These are phyloP conservation scores for Nissolia schottii DNA, from an alignment of 306 rosid species.

Conservation along the genomic window DNA sequence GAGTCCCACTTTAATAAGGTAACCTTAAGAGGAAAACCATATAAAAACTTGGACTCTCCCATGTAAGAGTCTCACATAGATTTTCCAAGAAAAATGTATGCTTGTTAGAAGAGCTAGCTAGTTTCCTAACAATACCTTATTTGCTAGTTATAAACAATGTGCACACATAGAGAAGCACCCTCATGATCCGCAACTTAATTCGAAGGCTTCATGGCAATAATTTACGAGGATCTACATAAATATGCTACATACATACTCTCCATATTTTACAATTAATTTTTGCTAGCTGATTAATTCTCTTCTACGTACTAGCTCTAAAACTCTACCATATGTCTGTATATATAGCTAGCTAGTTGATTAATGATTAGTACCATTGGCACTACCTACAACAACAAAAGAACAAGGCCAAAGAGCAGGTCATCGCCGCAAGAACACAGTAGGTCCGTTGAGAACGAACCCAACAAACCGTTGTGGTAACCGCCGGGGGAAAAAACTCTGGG, in stretches of 20 bases:
- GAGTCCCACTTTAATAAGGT: too few relatives aligned
- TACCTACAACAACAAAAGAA: constrained; percentile 31
- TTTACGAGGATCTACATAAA: constrained; percentile 25
- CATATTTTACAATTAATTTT: not conserved
- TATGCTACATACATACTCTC: not conserved
- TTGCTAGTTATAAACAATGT: not conserved
- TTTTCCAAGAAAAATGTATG: too few relatives aligned
- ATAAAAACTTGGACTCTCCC: too few relatives aligned
- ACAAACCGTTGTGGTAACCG: not conserved
- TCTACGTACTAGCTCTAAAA: not conserved
- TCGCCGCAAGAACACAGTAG: constrained; percentile 28
- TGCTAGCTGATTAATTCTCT: not conserved
- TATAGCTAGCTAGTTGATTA: not conserved
- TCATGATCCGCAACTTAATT: not conserved
- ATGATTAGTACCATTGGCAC: too few relatives aligned
- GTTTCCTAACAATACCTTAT: too few relatives aligned
- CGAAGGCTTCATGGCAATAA: not conserved
- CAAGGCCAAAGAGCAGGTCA: constrained; percentile 41
- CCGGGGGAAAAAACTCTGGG: constrained; percentile 21
- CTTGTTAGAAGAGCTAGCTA: too few relatives aligned
- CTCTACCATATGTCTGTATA: not conserved
- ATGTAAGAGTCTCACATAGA: too few relatives aligned
- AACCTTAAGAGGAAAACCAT: too few relatives aligned
- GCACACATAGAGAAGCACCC: not conserved
- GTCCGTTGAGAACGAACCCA: constrained; percentile 31